Conservation (phyloP, 164 flowering plant genomes). For the Paratinospora sagittata region DNA sequence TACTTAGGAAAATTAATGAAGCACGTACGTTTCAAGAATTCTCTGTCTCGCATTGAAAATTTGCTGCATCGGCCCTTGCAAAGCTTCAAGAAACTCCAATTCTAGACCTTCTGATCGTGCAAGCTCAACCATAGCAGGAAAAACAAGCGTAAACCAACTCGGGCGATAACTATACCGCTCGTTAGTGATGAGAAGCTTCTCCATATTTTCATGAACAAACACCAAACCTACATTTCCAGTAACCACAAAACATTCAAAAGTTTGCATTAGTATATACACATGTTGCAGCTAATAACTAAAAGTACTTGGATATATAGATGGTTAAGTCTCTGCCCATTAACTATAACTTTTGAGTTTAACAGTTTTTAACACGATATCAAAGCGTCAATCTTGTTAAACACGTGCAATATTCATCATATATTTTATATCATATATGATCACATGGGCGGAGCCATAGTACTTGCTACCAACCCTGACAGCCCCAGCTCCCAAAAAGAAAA, state of each 20-base stretch:
- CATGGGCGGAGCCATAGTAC: too few relatives aligned
- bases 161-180: conserved; percentile 14
- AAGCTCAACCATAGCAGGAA: conserved; percentile 39
- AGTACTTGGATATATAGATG: too few relatives aligned
- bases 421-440: too few relatives aligned
- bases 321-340: too few relatives aligned
- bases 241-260: background rate
- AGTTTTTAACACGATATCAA: too few relatives aligned
- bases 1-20: background rate
- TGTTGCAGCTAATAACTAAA: too few relatives aligned
- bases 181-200: conserved; percentile 22
- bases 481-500: too few relatives aligned
- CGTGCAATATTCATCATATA: too few relatives aligned
- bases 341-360: too few relatives aligned
- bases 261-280: too few relatives aligned
- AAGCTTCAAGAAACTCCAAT: conserved; percentile 7
- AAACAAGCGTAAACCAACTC: conserved; percentile 34
- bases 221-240: conserved; percentile 24
- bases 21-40: conserved; percentile 28
- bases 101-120: conserved; percentile 17
- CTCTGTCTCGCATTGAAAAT: conserved; percentile 17
- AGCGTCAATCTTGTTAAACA: too few relatives aligned
- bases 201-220: conserved; percentile 21
- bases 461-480: too few relatives aligned
- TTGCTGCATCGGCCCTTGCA: conserved; percentile 1